Percentiles rank a stretch among this genome's conserved stretches.
Conservation (phyloP, 495 filamentous ascomycete genomes). For the Talaromyces wortmannii region DNA sequence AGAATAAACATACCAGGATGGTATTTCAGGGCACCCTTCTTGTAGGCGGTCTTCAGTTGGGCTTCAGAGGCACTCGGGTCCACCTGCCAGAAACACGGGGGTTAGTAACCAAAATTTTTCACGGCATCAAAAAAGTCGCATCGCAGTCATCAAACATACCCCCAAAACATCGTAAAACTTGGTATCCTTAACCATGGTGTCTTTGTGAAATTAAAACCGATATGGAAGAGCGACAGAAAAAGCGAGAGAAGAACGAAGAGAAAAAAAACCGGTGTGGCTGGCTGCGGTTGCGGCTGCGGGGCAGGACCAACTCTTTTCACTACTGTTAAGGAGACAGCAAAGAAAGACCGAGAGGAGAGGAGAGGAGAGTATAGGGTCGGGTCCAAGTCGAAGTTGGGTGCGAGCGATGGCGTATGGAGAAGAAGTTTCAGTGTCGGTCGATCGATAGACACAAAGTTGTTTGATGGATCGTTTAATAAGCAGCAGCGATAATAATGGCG, state of each 20-base stretch:
- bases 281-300: neutral
- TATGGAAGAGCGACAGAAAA: slow-evolving; percentile 4
- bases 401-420: too few species aligned
- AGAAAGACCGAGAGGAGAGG: too few species aligned
- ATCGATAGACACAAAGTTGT: too few species aligned
- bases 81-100: slow-evolving; percentile 46
- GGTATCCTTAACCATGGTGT: slow-evolving; percentile 83
- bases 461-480: too few species aligned
- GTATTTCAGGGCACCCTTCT: slow-evolving; percentile 79
- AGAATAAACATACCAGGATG: slow-evolving; percentile 65
- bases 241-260: slow-evolving; percentile 5
- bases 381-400: too few species aligned
- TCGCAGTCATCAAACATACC: slow-evolving; percentile 44
- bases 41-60: slow-evolving; percentile 86
- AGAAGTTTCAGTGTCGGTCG: too few species aligned
- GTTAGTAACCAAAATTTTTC: slow-evolving; percentile 13
- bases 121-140: neutral
- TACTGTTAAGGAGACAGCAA: too few species aligned
- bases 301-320: too few species aligned
- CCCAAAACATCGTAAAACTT: slow-evolving; percentile 82
- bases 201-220: slow-evolving; percentile 9
- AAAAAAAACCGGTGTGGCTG: neutral
- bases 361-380: too few species aligned
- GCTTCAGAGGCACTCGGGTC: slow-evolving; percentile 62
- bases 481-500: too few species aligned